phyloP scores from a whole-genome alignment of 2,329 filamentous ascomycete species.

The Ophioceras dolichostomum region DNA sequence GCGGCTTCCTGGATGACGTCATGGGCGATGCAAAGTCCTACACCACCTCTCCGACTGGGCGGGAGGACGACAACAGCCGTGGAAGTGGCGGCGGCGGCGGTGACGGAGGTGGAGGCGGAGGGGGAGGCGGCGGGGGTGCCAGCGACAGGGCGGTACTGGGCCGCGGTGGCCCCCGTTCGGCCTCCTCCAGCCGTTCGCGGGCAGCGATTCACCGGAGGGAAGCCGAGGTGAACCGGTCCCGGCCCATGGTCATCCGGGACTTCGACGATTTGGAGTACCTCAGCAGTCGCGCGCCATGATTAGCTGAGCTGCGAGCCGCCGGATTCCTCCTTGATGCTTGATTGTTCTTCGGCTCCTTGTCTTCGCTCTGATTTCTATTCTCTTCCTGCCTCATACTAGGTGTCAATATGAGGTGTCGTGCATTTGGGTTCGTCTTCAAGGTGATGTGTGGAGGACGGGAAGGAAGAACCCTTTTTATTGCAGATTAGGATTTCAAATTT shows the following conservation, averaged over 20 bases:
- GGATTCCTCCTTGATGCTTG: neutral
- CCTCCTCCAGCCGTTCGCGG: slow-evolving; percentile 1
- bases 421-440: too few relatives aligned
- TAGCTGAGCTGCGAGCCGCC: neutral
- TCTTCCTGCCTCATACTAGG: too few relatives aligned
- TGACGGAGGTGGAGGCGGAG: slow-evolving; percentile 4
- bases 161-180: neutral
- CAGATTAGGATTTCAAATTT: too few relatives aligned
- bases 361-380: too few relatives aligned
- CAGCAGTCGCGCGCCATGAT: too few relatives aligned
- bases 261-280: slow-evolving; percentile 16
- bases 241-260: slow-evolving; percentile 18
- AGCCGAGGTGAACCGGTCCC: too few relatives aligned
- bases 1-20: slow-evolving; percentile 12
- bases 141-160: neutral
- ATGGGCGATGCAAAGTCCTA: slow-evolving; percentile 14
- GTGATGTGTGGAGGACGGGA: too few relatives aligned
- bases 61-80: slow-evolving; percentile 7
- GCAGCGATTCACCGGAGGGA: too few relatives aligned
- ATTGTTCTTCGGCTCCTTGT: neutral
- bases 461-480: too few relatives aligned
- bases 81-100: slow-evolving; percentile 7
- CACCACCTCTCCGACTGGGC: slow-evolving; percentile 10
- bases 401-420: too few relatives aligned
- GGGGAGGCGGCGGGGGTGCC: neutral